phyloP scores from a whole-genome alignment of 441 rosid genomes.

The Populus trichocarpa region DNA sequence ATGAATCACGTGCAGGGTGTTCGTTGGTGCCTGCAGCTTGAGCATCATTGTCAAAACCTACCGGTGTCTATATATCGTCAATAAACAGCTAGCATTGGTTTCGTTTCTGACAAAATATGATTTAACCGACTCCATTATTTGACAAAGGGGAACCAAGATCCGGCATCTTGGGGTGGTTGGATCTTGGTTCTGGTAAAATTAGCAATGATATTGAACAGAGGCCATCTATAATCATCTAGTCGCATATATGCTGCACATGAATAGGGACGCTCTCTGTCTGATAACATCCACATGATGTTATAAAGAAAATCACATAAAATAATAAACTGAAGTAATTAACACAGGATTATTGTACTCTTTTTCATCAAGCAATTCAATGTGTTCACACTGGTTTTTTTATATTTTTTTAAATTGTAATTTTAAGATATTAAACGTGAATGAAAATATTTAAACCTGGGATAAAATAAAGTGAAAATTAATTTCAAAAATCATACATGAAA shows the following conservation, averaged over 20 bases:
- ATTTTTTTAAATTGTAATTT: too few species aligned
- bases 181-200: constrained; percentile 25
- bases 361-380: not conserved
- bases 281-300: not conserved
- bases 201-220: constrained; percentile 8
- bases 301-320: too few species aligned
- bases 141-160: constrained; percentile 34
- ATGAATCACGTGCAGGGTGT: not conserved
- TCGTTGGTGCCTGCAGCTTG: not conserved
- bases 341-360: too few species aligned
- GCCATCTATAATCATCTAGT: not conserved
- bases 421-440: too few species aligned
- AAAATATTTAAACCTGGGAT: too few species aligned
- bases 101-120: not conserved
- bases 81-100: not conserved
- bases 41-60: not conserved
- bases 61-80: not conserved
- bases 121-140: not conserved
- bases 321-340: too few species aligned
- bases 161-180: constrained; percentile 28
- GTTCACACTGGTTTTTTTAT: not conserved
- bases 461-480: too few species aligned
- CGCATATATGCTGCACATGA: not conserved
- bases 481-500: too few species aligned
- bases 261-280: not conserved